Conservation (phyloP, 2,329 filamentous ascomycete genomes). For the Penicillium hordei region DNA sequence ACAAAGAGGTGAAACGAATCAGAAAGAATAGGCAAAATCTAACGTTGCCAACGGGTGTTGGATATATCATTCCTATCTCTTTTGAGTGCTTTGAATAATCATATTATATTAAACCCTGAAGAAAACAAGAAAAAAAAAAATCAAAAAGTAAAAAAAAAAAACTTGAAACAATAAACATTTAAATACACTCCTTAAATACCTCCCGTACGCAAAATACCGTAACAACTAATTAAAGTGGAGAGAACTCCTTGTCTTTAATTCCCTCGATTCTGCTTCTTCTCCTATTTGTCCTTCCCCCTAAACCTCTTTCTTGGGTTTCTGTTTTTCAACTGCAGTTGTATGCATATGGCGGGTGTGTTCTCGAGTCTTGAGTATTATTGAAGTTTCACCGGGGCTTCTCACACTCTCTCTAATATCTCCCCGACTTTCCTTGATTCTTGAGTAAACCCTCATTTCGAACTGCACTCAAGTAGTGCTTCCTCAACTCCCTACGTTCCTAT, state of each 20-base stretch:
- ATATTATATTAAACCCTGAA: background rate
- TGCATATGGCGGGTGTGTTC: conserved; percentile 7
- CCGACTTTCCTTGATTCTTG: conserved; percentile 6
- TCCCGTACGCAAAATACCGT: background rate
- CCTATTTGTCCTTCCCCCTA: conserved; percentile 14
- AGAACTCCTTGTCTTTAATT: conserved; percentile 16
- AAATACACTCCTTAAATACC: background rate
- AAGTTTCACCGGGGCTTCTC: conserved; percentile 22
- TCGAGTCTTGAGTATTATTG: conserved; percentile 8
- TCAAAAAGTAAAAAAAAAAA: too few relatives aligned
- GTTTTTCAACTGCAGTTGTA: background rate
- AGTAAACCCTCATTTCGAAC: conserved; percentile 9
- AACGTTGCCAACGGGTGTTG: background rate
- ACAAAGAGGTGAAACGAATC: background rate
- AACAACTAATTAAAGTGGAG: conserved; percentile 10
- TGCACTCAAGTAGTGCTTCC: conserved; percentile 9
- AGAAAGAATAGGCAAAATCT: background rate
- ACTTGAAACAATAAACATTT: conserved; percentile 1
- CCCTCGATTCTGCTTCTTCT: conserved; percentile 13
- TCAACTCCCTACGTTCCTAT: background rate
- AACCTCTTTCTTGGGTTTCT: conserved; percentile 14
- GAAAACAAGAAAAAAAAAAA: background rate
- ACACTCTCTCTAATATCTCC: conserved; percentile 44
- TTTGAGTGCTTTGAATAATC: background rate
- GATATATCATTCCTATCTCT: background rate